Base-by-base conservation (phyloP, 148 eudicot species). In the Suaeda aralocaspica region DNA sequence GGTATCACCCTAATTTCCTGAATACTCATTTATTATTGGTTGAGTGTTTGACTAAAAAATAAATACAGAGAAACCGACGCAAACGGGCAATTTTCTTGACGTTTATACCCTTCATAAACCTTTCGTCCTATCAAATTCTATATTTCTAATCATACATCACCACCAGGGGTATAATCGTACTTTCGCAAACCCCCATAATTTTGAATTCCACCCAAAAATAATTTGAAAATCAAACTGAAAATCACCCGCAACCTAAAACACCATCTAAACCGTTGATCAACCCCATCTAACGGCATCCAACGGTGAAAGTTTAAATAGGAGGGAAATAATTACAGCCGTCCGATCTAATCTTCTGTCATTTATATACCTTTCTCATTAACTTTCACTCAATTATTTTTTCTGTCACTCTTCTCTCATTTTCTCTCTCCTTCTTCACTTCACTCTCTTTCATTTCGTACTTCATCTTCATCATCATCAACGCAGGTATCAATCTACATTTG, bases 301-400 rank as follows among this genome's bases (percentile, higher is more conserved):
- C 55, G 46, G 51, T 14, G 24, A 22, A 30, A 21, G 13, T 15
- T 45, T 16, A 8, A 72, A 70, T 9, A 72, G 82, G 84, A 80
- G 88, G 88, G 83, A 79, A 73, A 75, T 31, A 84, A 72, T 69
- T 24, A 0, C 24, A 53, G 68, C 80, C 85, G 80, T 82, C 13
- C 66, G 84, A 77, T 79, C 62, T 34, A 10, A 30, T 30, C 56
- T 0, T 2, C 11, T 24, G 22, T 39, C 34, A 42, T 71, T 39
- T 56, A 78, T 81, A 76, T 25, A 55, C 53, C 63, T 4, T n/a
- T 53, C 22, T 9, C 49, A 29, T 8, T 36, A 5, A 15, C 10
- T 33, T 8, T 36, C 9, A 15, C 10, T 33, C 41, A 42, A 62
- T 68, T 36, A 31, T 41, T 14, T 56, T 71, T 70, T 67, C 8